phyloP scores from a whole-genome alignment of 257 asterid genomes.

The Jaltomata sinuosa region DNA sequence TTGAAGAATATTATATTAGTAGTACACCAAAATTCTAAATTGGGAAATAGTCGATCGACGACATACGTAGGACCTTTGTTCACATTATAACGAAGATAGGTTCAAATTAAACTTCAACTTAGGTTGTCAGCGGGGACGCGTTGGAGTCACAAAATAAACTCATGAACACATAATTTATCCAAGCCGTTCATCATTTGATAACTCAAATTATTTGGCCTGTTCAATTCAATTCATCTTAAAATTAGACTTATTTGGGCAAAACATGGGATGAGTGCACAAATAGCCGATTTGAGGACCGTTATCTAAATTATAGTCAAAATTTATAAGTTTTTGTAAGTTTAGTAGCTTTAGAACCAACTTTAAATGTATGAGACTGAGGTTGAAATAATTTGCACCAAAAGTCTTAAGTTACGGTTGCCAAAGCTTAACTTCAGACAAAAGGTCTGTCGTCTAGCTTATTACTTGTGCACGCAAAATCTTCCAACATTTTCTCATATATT shows the following conservation, averaged over 20 bases:
- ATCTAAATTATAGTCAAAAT: neutral
- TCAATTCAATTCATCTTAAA: neutral
- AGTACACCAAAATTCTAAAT: neutral
- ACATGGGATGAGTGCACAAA: neutral
- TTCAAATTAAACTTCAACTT: neutral
- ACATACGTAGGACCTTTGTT: neutral
- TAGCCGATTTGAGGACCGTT: neutral
- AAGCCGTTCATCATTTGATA: neutral
- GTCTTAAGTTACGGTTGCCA: too few relatives aligned
- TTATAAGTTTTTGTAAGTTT: neutral
- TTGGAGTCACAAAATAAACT: neutral
- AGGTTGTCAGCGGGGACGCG: neutral
- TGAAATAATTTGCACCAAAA: neutral
- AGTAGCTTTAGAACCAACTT: neutral
- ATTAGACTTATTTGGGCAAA: neutral
- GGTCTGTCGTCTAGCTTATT: too few relatives aligned
- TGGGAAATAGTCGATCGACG: neutral
- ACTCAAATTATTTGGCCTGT: fast-evolving
- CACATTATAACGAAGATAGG: neutral
- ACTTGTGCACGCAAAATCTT: neutral
- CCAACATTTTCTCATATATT: neutral
- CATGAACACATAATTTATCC: neutral
- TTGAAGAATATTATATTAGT: neutral
- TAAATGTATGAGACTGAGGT: neutral
- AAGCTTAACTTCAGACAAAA: neutral